These are phyloP conservation scores for Trichomonas tenax DNA, from an alignment of 208 protist species.

Conservation along the genomic window DNA sequence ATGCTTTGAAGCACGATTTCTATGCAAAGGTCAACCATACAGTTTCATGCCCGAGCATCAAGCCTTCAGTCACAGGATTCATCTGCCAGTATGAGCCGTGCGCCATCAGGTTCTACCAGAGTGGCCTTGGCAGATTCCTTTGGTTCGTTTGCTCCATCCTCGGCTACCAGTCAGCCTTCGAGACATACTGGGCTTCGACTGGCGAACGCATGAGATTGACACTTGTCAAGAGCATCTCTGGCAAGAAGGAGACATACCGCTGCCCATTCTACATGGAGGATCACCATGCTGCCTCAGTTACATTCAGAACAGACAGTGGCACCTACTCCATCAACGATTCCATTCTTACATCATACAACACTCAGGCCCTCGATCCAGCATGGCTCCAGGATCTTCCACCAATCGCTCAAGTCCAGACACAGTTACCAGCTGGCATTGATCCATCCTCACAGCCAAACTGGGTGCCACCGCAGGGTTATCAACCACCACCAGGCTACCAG, in stretches of 20 bases:
- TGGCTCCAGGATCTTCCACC: too few relatives aligned
- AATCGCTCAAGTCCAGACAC: too few relatives aligned
- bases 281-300: background rate
- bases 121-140: background rate
- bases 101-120: background rate
- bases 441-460: too few relatives aligned
- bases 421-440: too few relatives aligned
- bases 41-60: background rate
- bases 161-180: background rate
- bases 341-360: background rate
- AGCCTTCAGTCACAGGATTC: background rate
- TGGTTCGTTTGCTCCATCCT: background rate
- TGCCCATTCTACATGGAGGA: background rate
- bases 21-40: background rate
- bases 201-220: background rate
- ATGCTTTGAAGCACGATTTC: background rate
- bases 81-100: background rate
- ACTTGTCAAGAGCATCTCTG: background rate
- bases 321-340: background rate
- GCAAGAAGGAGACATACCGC: background rate
- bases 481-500: too few relatives aligned
- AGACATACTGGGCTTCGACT: background rate
- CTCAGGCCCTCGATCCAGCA: background rate
- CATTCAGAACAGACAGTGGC: background rate
- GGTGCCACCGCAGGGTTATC: too few relatives aligned